Percentiles rank a stretch among this genome's conserved stretches.
Evolutionary conservation across 345 rosid species (phyloP).

Genomic region (Gossypium thurberi): DNA sequence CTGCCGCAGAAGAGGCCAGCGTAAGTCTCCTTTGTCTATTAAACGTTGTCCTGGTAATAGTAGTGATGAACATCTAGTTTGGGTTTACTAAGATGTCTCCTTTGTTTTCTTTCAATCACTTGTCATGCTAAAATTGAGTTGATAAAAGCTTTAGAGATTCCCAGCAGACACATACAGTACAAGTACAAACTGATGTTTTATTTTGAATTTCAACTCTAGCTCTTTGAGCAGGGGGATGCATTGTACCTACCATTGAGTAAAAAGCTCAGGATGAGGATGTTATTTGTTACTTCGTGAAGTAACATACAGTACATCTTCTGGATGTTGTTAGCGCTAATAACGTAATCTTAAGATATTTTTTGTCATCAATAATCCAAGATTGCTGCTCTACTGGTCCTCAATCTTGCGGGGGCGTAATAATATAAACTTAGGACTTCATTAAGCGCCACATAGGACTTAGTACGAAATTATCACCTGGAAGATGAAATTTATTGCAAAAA

Average conservation of each 20-base stretch:
- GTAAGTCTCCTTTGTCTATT: constrained; percentile 34
- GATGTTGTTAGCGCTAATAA: background rate
- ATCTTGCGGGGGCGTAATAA: no score
- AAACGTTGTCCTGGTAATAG: background rate
- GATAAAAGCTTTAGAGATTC: background rate
- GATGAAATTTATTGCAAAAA: background rate
- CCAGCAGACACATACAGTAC: background rate
- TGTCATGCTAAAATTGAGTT: background rate
- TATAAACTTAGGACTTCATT: no score
- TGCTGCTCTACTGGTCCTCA: no score
- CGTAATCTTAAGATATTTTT: no score
- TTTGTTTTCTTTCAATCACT: background rate
- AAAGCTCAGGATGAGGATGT: background rate
- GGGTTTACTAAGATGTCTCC: background rate
- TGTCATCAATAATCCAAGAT: no score
- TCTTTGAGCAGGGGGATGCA: no score
- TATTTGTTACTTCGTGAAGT: background rate
- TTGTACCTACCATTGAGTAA: background rate
- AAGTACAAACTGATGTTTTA: background rate
- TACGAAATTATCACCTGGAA: background rate
- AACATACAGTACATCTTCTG: background rate
- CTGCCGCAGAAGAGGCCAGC: constrained; percentile 78
- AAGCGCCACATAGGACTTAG: background rate
- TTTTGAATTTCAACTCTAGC: background rate
- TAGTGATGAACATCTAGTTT: background rate